A percentile compares a stretch with the other conserved stretches of the same genome.
Evolutionary conservation across 192 early-diverging fungal genomes (phyloP).

Genomic region (Rhizophagus prolifer): DNA sequence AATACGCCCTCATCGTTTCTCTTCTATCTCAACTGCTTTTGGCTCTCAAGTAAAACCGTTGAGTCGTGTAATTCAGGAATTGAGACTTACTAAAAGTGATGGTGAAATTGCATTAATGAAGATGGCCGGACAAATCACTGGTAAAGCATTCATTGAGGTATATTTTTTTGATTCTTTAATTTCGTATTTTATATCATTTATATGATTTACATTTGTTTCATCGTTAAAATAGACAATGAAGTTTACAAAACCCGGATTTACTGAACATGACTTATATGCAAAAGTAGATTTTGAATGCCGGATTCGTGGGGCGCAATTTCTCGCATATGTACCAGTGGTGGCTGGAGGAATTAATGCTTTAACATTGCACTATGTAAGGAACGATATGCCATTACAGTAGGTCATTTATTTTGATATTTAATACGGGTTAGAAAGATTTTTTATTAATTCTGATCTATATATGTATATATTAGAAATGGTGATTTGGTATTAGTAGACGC

Average conservation of each 20-base stretch:
- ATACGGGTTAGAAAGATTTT: not conserved
- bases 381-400: constrained; percentile 63
- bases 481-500: constrained; percentile 89
- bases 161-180: not conserved
- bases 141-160: constrained; percentile 74
- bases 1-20: not conserved
- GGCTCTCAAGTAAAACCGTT: constrained; percentile 40
- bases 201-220: not conserved
- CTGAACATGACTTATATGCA: constrained; percentile 76
- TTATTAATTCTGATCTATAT: not conserved
- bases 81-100: constrained; percentile 75
- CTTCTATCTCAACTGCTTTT: not conserved
- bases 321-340: constrained; percentile 96
- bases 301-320: constrained; percentile 57
- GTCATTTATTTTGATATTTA: not conserved
- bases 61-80: constrained; percentile 66
- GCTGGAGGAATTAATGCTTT: constrained; percentile 89
- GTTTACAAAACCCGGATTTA: constrained; percentile 63
- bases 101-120: constrained; percentile 81
- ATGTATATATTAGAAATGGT: constrained; percentile 52
- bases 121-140: constrained; percentile 72
- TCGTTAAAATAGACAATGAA: constrained; percentile 58
- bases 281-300: constrained; percentile 73
- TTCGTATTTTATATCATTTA: not conserved
- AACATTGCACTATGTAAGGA: constrained; percentile 93